These are phyloP conservation scores for Rhamnella rubrinervis DNA, from an alignment of 331 rosid genomes.

Conservation along the genomic window DNA sequence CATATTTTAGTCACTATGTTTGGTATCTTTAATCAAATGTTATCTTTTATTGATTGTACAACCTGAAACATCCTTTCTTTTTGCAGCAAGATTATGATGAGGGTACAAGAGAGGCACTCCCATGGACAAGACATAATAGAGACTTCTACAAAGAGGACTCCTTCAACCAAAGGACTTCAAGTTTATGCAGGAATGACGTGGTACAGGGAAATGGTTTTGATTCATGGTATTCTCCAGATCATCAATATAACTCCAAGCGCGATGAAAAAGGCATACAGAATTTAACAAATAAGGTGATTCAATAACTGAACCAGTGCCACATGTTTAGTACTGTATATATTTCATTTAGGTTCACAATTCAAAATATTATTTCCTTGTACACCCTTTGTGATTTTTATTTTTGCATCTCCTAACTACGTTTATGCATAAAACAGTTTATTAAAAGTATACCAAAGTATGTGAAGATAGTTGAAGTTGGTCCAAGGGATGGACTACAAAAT, in stretches of 20 bases:
- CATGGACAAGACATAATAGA: slow-evolving; percentile 74
- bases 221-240: slow-evolving; percentile 45
- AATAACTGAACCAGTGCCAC: background rate
- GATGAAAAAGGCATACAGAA: slow-evolving; percentile 32
- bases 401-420: slow-evolving; percentile 10
- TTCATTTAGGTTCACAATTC: too few relatives aligned
- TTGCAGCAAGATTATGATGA: slow-evolving; percentile 63
- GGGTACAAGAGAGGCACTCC: slow-evolving; percentile 51
- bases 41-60: slow-evolving; percentile 7
- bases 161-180: slow-evolving; percentile 39
- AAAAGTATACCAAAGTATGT: slow-evolving; percentile 66
- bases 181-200: slow-evolving; percentile 39
- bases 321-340: background rate
- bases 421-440: slow-evolving; percentile 52
- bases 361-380: background rate
- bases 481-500: slow-evolving; percentile 93
- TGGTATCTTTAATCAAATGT: background rate
- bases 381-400: slow-evolving; percentile 4
- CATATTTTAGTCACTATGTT: background rate
- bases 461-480: slow-evolving; percentile 95
- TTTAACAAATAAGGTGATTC: slow-evolving; percentile 57
- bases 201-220: slow-evolving; percentile 42
- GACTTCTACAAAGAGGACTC: slow-evolving; percentile 47
- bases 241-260: slow-evolving; percentile 39
- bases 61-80: slow-evolving; percentile 16